Evolutionary conservation across 345 rosid species (phyloP), one percentile per base, ranked within the genome.

Genomic region (Mercurialis annua): DNA sequence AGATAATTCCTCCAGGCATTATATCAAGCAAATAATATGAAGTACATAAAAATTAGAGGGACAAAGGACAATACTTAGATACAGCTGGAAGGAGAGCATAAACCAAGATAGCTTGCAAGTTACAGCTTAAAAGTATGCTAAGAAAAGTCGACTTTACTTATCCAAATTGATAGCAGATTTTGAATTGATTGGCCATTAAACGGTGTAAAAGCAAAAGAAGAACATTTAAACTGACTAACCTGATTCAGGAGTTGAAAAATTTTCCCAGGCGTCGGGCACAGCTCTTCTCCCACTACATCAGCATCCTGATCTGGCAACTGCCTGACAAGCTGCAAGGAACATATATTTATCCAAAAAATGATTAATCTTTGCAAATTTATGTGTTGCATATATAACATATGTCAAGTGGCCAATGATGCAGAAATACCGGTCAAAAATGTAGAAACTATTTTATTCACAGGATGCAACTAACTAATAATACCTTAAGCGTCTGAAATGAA

Each of bases 181-280:
- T 50, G 44, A 10, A 27, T n/a, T 58, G 47, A 54, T 40, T 9
- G 8, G 31, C 9, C 44, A 57, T 3, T 36, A 42, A 14, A 33
- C 17, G 26, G 34, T n/a, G 9, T 15, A 58, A 21, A 11, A 26
- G 40, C 21, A 27, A 59, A 0, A n/a, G 30, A 18, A 30, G 2
- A 55, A 15, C 46, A 18, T 6, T 20, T 21, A 26, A 40, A 62
- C 14, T 10, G 16, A 56, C 11, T 33, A 34, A 77, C 99, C 90
- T 87, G 98, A 74, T 83, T 89, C 77, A 94, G 71, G 73, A 87
- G 88, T 87, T 89, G 99, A 72, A 94, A 94, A 62, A 86, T 79
- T 79, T 86, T 91, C 71, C 84, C 91, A 14, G 96, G 90, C 6
- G 97, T 73, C 81, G 69, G 59, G 2, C 57, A 59, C 15, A 64